These are phyloP conservation scores for Papiliotrema fonsecae DNA, from an alignment of 1,284 basidiomycete species.

Conservation along the genomic window DNA sequence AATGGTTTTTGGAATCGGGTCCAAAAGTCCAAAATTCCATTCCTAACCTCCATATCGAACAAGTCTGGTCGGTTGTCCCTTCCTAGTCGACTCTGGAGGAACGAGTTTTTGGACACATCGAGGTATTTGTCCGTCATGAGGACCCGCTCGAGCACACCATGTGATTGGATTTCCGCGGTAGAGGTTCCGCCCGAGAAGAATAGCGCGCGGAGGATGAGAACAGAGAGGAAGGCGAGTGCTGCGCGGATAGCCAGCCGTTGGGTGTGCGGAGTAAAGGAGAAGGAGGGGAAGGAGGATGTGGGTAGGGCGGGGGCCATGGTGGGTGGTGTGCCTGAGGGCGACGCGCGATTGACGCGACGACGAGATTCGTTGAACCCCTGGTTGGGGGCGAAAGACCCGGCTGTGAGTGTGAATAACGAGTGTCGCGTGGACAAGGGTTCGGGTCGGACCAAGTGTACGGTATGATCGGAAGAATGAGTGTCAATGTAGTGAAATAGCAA, in stretches of 20 bases:
- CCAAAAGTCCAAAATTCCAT: conserved; percentile 84
- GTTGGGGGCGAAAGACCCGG: conserved; percentile 17
- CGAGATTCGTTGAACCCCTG: conserved; percentile 28
- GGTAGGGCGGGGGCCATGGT: conserved; percentile 23
- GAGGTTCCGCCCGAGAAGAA: conserved; percentile 30
- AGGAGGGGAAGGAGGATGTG: conserved; percentile 8
- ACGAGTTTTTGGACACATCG: conserved; percentile 79
- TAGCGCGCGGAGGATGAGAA: conserved; percentile 40
- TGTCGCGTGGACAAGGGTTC: not conserved
- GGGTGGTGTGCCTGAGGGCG: conserved; percentile 21
- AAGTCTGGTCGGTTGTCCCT: conserved; percentile 76
- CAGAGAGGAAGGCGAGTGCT: conserved; percentile 29
- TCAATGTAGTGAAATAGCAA: not conserved
- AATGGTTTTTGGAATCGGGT: conserved; percentile 82
- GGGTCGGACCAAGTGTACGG: not conserved
- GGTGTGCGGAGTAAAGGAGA: conserved; percentile 29
- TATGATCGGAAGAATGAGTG: not conserved
- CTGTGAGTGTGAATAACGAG: conserved; percentile 4
- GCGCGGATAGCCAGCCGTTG: conserved; percentile 42
- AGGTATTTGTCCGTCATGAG: conserved; percentile 74
- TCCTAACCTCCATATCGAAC: conserved; percentile 65
- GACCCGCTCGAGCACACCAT: conserved; percentile 81
- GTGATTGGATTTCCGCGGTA: conserved; percentile 60
- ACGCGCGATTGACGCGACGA: conserved; percentile 18
- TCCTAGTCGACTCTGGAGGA: conserved; percentile 78